phyloP scores from a whole-genome alignment of 2,329 filamentous ascomycete genomes.

The Colletotrichum spaethianum region DNA sequence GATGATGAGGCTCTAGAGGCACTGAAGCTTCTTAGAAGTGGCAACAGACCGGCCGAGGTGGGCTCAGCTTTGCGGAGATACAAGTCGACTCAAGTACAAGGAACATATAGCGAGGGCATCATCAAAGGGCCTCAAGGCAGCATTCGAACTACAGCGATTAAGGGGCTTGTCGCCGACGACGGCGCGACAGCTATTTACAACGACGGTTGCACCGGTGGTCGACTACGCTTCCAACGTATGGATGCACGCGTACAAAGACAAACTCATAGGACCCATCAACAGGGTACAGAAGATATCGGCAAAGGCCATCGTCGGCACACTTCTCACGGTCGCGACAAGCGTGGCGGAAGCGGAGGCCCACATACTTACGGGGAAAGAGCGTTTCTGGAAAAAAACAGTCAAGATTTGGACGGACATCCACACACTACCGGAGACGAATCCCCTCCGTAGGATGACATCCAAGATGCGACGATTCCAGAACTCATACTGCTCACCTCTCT shows the following conservation, averaged over 20 bases:
- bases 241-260: constrained; percentile 44
- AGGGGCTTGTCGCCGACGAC: constrained; percentile 42
- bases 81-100: constrained; percentile 45
- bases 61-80: background rate
- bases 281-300: constrained; percentile 37
- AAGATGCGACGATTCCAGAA: too few relatives aligned
- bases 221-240: constrained; percentile 47
- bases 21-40: background rate
- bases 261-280: constrained; percentile 30
- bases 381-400: constrained; percentile 40
- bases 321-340: constrained; percentile 41
- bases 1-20: background rate
- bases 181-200: constrained; percentile 45
- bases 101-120: constrained; percentile 45
- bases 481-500: too few relatives aligned
- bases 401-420: too few relatives aligned
- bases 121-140: constrained; percentile 44
- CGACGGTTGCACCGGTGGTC: constrained; percentile 44
- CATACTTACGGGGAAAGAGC: constrained; percentile 40
- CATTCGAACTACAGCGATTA: constrained; percentile 40
- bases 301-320: constrained; percentile 42
- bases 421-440: too few relatives aligned
- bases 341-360: constrained; percentile 44
- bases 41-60: background rate
- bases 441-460: too few relatives aligned